Conservation (phyloP, 2,329 filamentous ascomycete species). For the Stachybotrys elegans region DNA sequence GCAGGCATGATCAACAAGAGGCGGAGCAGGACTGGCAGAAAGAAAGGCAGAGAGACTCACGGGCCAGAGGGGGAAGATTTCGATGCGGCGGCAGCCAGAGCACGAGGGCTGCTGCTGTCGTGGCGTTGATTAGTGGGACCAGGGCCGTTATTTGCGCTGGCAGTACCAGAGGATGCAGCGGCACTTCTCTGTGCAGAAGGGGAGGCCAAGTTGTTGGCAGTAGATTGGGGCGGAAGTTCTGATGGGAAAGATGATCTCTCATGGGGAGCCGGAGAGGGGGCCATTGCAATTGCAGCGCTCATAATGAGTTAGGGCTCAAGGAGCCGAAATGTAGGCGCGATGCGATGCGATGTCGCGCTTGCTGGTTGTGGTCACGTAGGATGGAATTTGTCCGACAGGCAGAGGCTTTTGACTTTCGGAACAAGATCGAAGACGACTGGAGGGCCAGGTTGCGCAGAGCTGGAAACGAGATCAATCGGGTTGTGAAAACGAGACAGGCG, state of each 20-base stretch:
- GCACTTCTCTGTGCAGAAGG: slow-evolving; percentile 40
- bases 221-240: slow-evolving; percentile 37
- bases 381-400: too few species aligned
- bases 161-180: slow-evolving; percentile 20
- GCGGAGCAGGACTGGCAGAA: slow-evolving; percentile 10
- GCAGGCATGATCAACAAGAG: slow-evolving; percentile 8
- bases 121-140: slow-evolving; percentile 42
- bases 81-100: slow-evolving; percentile 26
- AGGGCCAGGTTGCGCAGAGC: too few species aligned
- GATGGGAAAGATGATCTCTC: slow-evolving; percentile 55
- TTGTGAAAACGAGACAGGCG: too few species aligned
- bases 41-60: slow-evolving; percentile 38
- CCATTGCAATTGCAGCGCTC: slow-evolving; percentile 66
- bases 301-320: slow-evolving; percentile 37
- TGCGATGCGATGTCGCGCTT: too few species aligned
- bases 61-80: slow-evolving; percentile 55
- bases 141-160: slow-evolving; percentile 30
- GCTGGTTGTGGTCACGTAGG: too few species aligned
- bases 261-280: slow-evolving; percentile 62
- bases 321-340: too few species aligned
- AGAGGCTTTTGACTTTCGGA: too few species aligned
- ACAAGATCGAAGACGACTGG: too few species aligned
- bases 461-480: too few species aligned
- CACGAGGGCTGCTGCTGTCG: slow-evolving; percentile 51
- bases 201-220: slow-evolving; percentile 29